These are phyloP conservation scores for Lichtheimia hyalospora DNA, from an alignment of 371 early-diverging fungal species.

Conservation along the genomic window DNA sequence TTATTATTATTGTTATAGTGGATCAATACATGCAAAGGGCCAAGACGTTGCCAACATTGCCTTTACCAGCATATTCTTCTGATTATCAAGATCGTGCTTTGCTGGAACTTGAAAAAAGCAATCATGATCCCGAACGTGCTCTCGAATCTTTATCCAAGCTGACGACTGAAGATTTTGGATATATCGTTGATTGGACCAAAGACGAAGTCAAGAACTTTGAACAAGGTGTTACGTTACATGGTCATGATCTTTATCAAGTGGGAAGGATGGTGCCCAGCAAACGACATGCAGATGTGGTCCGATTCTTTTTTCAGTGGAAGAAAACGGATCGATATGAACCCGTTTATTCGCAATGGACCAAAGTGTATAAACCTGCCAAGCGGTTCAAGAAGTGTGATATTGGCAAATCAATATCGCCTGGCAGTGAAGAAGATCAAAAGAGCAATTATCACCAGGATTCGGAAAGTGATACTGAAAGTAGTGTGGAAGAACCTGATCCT, in stretches of 20 bases:
- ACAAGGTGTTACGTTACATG: constrained; percentile 64
- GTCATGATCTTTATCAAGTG: constrained; percentile 70
- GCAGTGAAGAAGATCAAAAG: not conserved
- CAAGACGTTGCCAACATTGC: constrained; percentile 32
- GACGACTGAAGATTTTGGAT: constrained; percentile 47
- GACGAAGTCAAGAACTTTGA: constrained; percentile 67
- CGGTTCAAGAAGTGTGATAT: constrained; percentile 33
- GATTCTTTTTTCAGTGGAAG: constrained; percentile 75
- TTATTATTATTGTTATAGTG: constrained; percentile 26
- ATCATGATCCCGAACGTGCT: constrained; percentile 62
- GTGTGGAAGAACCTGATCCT: constrained; percentile 22
- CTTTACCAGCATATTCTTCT: constrained; percentile 43
- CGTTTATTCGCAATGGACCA: constrained; percentile 72
- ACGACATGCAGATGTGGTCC: constrained; percentile 64
- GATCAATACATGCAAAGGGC: constrained; percentile 50
- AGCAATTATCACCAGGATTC: constrained; percentile 5
- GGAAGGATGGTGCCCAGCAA: constrained; percentile 57
- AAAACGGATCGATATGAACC: constrained; percentile 69
- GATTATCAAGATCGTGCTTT: constrained; percentile 69
- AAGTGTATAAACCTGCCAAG: constrained; percentile 65
- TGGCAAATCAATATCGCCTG: not conserved
- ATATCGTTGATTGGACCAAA: constrained; percentile 61
- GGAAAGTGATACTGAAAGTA: constrained; percentile 25
- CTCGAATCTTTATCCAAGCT: constrained; percentile 52
- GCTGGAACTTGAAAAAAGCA: constrained; percentile 49